Evolutionary conservation across 805 yeast genomes (phyloP).

Genomic region (Suhomyces kilbournensis): DNA sequence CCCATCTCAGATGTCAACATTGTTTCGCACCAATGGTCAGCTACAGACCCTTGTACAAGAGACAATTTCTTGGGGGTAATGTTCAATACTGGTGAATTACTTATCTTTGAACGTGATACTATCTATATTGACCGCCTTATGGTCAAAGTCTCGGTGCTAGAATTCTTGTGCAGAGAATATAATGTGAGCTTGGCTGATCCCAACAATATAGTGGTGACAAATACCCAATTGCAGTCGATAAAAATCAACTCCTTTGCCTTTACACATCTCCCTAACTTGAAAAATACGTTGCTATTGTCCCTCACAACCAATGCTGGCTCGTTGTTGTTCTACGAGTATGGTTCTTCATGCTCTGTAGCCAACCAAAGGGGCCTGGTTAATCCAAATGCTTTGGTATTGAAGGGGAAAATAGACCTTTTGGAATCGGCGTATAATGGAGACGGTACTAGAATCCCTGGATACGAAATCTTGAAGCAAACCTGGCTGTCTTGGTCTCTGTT

Average conservation of each 20-base stretch:
- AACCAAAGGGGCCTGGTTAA: neutral
- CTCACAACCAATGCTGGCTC: slow-evolving; percentile 14
- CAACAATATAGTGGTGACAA: slow-evolving; percentile 16
- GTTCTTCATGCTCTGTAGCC: neutral
- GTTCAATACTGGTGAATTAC: slow-evolving; percentile 37
- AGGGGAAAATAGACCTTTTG: neutral
- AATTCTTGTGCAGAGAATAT: slow-evolving; percentile 21
- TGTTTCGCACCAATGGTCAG: slow-evolving; percentile 36
- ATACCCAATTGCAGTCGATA: slow-evolving; percentile 19
- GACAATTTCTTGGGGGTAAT: slow-evolving; percentile 33
- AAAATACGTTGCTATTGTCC: slow-evolving; percentile 3
- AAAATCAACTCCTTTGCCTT: slow-evolving; percentile 29
- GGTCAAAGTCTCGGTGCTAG: slow-evolving; percentile 26
- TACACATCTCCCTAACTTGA: slow-evolving; percentile 9
- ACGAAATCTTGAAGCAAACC: slow-evolving; percentile 10
- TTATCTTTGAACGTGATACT: slow-evolving; percentile 28
- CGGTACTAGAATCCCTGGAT: neutral
- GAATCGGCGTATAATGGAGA: neutral
- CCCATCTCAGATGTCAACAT: slow-evolving; percentile 32
- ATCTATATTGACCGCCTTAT: slow-evolving; percentile 20
- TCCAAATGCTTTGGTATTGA: neutral
- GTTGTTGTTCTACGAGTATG: slow-evolving; percentile 12
- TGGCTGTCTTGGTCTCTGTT: slow-evolving; percentile 12
- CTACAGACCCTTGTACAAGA: slow-evolving; percentile 18
- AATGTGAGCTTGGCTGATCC: slow-evolving; percentile 14